A percentile compares a stretch with the other conserved stretches of the same genome.
Evolutionary conservation across 768 basidiomycete genomes (phyloP).

Genomic region (Austroboletus eburneus): DNA sequence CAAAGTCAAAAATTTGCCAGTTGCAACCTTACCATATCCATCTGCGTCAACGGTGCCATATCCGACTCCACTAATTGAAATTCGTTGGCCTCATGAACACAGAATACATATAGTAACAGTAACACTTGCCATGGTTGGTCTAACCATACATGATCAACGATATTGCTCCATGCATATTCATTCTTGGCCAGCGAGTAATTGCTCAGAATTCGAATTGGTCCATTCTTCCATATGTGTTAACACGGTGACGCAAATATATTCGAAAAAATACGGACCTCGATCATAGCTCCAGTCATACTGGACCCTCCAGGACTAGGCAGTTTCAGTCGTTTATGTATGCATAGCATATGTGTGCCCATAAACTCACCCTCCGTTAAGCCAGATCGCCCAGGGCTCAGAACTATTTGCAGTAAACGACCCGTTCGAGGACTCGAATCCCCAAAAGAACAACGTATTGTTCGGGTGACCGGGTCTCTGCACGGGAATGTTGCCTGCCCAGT

Average conservation of each 20-base stretch:
- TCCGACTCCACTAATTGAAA: constrained; percentile 48
- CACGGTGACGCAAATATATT: not conserved
- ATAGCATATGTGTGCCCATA: not conserved
- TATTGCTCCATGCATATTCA: constrained; percentile 49
- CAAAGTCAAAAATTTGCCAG: not conserved
- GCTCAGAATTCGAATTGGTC: constrained; percentile 53
- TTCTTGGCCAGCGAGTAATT: constrained; percentile 49
- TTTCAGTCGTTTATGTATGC: not conserved
- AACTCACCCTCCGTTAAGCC: constrained; percentile 66
- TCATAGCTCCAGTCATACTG: constrained; percentile 56
- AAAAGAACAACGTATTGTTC: constrained; percentile 64
- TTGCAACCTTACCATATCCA: constrained; percentile 46
- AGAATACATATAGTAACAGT: not conserved
- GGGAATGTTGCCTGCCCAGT: constrained; percentile 62
- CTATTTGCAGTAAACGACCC: constrained; percentile 49
- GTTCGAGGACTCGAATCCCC: constrained; percentile 52
- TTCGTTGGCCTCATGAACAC: not conserved
- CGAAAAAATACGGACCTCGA: constrained; percentile 43
- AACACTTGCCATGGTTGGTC: constrained; percentile 58
- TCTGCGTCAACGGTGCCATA: constrained; percentile 56
- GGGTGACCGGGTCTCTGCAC: constrained; percentile 58
- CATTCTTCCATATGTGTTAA: constrained; percentile 43
- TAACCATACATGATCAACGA: constrained; percentile 60
- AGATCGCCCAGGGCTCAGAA: constrained; percentile 62
- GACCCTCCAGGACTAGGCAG: constrained; percentile 57